These are phyloP conservation scores for Scenedesmus sp. DNA, from an alignment of 163 green algal species.

Conservation along the genomic window DNA sequence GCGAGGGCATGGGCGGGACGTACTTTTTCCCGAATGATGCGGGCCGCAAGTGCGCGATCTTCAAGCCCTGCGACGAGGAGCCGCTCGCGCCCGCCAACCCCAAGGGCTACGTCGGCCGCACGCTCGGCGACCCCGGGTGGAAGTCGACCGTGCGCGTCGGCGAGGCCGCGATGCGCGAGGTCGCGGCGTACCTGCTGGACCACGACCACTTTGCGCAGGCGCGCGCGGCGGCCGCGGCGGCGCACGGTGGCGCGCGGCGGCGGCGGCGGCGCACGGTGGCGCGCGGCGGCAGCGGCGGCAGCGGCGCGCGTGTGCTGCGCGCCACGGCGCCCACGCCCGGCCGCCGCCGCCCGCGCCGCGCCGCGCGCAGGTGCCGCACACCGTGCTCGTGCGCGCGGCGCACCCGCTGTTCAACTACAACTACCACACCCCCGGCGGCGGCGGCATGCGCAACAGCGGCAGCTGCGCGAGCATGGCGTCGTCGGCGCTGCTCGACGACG, in stretches of 20 bases:
- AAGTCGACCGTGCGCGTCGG: slow-evolving; percentile 94
- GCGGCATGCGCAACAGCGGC: background rate
- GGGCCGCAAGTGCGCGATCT: slow-evolving; percentile 86
- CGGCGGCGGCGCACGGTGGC: too few species aligned
- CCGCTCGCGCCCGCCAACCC: slow-evolving; percentile 98
- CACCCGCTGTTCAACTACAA: slow-evolving; percentile 86
- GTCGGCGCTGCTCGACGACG: background rate
- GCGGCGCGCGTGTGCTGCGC: background rate
- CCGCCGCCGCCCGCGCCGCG: background rate
- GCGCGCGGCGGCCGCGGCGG: too few species aligned
- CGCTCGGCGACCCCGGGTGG: slow-evolving; percentile 90
- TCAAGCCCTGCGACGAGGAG: slow-evolving; percentile 99
- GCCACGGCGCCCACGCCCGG: background rate
- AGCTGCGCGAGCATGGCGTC: slow-evolving; percentile 35
- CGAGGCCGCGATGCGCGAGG: slow-evolving; percentile 93
- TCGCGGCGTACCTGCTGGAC: slow-evolving; percentile 88
- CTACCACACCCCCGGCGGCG: slow-evolving; percentile 44
- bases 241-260: too few species aligned
- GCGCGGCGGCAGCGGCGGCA: too few species aligned
- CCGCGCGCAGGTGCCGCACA: slow-evolving; percentile 83
- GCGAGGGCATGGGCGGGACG: slow-evolving; percentile 89
- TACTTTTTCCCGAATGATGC: slow-evolving; percentile 90
- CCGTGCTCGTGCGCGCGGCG: slow-evolving; percentile 83
- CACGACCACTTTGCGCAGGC: slow-evolving; percentile 73
- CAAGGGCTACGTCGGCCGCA: slow-evolving; percentile 93